These are phyloP conservation scores for Ilyonectria mors-panacis DNA, from an alignment of 2,329 filamentous ascomycete genomes.

Conservation along the genomic window DNA sequence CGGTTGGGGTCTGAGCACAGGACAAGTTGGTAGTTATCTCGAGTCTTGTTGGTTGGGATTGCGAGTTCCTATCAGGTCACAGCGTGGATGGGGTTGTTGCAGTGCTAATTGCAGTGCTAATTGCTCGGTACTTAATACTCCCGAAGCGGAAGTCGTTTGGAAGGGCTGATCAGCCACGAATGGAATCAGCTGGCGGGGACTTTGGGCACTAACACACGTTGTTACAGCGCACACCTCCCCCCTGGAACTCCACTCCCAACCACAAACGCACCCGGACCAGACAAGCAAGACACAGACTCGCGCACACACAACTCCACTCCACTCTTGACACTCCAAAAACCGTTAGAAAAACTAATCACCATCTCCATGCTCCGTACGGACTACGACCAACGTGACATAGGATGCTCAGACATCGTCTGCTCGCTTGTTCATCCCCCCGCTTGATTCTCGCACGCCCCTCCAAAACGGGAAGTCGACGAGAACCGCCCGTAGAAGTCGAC, in stretches of 20 bases:
- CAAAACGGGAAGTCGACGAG: conserved; percentile 23
- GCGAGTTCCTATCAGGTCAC: conserved; percentile 2
- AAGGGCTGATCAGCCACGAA: neutral
- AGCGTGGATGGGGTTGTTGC: neutral
- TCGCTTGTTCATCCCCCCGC: conserved; percentile 7
- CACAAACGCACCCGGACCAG: conserved; percentile 12
- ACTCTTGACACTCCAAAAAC: conserved; percentile 19
- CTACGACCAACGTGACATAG: conserved; percentile 22
- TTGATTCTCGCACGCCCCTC: conserved; percentile 8
- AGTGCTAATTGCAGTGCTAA: neutral
- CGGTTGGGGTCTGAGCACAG: neutral
- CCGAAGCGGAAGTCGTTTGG: neutral
- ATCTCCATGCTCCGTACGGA: conserved; percentile 16
- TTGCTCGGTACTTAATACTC: neutral
- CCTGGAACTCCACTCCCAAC: conserved; percentile 21
- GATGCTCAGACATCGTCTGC: conserved; percentile 25
- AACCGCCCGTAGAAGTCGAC: conserved; percentile 15
- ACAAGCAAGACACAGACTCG: conserved; percentile 5
- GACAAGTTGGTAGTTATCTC: neutral
- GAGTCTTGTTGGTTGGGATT: neutral
- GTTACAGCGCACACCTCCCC: conserved; percentile 9
- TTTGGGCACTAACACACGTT: neutral
- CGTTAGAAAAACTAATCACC: conserved; percentile 16
- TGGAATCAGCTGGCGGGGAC: neutral
- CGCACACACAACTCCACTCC: conserved; percentile 6